Evolutionary conservation across 2,329 filamentous ascomycete species (phyloP), one percentile per base, ranked within the genome.

Genomic region (Scytalidium sp.): DNA sequence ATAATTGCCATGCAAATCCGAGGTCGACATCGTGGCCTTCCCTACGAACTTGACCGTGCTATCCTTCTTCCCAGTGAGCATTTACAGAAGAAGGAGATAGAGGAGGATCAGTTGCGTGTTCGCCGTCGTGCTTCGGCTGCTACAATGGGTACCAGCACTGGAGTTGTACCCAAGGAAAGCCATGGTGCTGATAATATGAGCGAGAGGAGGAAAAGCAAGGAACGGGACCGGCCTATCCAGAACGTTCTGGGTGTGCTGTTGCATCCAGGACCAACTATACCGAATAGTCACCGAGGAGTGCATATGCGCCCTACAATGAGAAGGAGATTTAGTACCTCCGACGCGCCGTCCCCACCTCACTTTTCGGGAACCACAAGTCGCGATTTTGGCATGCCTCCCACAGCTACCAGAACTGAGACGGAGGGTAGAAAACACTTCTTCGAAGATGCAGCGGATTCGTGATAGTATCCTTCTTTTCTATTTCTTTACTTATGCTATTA

Each of bases 1-100:
- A 81, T 87, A 47, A 76, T 87, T 50, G 81, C 81, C 23, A 85
- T 87, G 82, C 80, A 85, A 69, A 79, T 87, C 49, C 83, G 84
- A 66, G 84, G 84, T 5, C 79, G 84, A 2, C 84, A 87, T 60
- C 81, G 84, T 63, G 84, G 84, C 47, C 69, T 88, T 3, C 84
- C 84, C 1, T 87, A 87, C 59, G 82, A 81, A 3, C 75, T 86
- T 13, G 86, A 90, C 58, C 80, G 85, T 44, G 86, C 86, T 23
- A 85, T 89, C 47, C 66, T 89, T 1, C 73, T 89, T 1, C 85
- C 85, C 0, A 82, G 77, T 9, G 84, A 88, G 53, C 75, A 76
- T n/a, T 65, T 86, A 3, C 77, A 85, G 47, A 71, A 79, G 54
- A 81, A 80, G 50, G 84, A 87, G 57, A 73, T 74, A 4, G 71